phyloP scores from a whole-genome alignment of 257 asterid species.

The Solanum chmielewskii region DNA sequence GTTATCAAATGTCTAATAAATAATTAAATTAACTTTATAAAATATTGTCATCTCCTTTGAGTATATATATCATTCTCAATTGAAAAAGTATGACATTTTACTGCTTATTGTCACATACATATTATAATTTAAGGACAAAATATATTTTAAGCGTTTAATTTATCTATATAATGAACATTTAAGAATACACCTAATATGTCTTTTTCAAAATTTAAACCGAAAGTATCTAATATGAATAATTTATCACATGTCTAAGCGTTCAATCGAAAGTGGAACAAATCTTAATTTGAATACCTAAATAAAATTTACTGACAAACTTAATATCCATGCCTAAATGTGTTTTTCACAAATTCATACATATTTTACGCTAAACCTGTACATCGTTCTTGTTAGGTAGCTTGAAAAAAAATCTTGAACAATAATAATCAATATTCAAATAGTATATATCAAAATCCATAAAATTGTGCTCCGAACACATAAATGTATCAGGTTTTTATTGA shows the following conservation, averaged over 20 bases:
- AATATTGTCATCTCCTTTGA: not conserved
- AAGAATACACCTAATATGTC: accelerated
- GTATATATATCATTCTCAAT: too few relatives aligned
- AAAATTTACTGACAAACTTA: not conserved
- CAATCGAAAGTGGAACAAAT: accelerated
- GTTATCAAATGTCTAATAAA: too few relatives aligned
- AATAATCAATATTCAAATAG: not conserved
- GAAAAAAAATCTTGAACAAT: not conserved
- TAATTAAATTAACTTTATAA: not conserved
- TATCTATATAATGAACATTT: too few relatives aligned
- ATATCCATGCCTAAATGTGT: not conserved
- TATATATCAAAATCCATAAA: not conserved
- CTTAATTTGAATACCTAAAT: too few relatives aligned
- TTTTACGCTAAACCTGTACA: too few relatives aligned
- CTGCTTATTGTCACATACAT: too few relatives aligned
- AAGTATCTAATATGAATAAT: too few relatives aligned
- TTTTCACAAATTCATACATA: not conserved
- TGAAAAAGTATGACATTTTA: not conserved
- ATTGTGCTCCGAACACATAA: not conserved
- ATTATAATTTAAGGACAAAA: too few relatives aligned
- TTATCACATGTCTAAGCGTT: too few relatives aligned
- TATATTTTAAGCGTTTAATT: too few relatives aligned
- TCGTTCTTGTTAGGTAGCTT: not conserved
- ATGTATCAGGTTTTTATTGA: not conserved
- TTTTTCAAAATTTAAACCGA: too few relatives aligned